Base-by-base conservation (phyloP, 1,284 basidiomycete species). In the Leccinum insigne region DNA sequence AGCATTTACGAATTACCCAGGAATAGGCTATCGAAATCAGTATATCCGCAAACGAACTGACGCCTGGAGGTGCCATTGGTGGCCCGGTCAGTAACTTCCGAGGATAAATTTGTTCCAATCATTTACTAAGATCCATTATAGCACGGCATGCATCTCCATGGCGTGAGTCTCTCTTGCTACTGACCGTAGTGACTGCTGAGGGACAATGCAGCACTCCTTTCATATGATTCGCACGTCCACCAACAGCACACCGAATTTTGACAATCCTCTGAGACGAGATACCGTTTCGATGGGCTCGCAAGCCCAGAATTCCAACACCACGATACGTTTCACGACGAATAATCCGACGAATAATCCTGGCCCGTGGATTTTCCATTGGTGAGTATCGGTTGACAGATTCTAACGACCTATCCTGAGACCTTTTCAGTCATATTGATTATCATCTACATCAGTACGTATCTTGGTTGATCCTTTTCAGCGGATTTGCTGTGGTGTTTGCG, bases 1-100 rank as follows among this genome's bases (percentile, higher is more conserved):
- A 80, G 77, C 26, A 77, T 86, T 4, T 84, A 82, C 64, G 72
- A 74, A 21, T 70, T 87, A n/a, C 81, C 81, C 1, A 72, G 69
- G 9, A 82, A 85, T 66, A 81, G 81, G 78, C 78, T n/a, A 78
- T 86, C 18, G 84, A 86, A 66, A 66, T 86, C 14, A 62, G 68
- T 35, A 69, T 83, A 16, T 71, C 78, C 5, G 73, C 75, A 1
- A 76, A 77, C 56, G 74, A 77, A 60, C 66, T 68, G 23, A 65
- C 66, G 2, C 69, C 67, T 40, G 73, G 75, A 57, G 75, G 75
- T 14, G 75, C 75, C 1, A 66, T 68, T 44, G 78, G 79, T 65
- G 70, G 67, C 49, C 80, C 81, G 49, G 80, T 83, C 60, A 71
- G 80, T 75, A 8, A 47, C 26, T 29, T 4, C 8, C 3, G 6